Percentiles rank a stretch among this genome's conserved stretches.
These are phyloP conservation scores for Penicillium angulare DNA, from an alignment of 495 filamentous ascomycete genomes.

Conservation along the genomic window DNA sequence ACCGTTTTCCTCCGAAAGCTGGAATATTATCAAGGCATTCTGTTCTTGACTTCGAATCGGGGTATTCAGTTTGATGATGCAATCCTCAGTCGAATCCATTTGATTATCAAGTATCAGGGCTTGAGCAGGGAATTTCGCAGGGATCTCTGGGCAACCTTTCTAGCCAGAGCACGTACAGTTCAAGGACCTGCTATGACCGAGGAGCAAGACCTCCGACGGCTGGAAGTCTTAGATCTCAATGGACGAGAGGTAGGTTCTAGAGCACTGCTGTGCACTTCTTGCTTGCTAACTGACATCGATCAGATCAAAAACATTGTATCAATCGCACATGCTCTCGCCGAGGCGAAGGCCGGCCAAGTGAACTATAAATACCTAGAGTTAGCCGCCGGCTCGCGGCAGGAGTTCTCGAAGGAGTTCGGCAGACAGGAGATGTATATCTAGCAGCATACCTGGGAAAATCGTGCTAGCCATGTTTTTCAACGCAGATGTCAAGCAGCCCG, in stretches of 20 bases:
- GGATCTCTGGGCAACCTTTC: conserved; percentile 21
- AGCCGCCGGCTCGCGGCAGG: conserved; percentile 22
- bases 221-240: conserved; percentile 20
- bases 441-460: not conserved
- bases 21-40: conserved; percentile 51
- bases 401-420: conserved; percentile 19
- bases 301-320: conserved; percentile 26
- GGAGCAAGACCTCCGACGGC: conserved; percentile 11
- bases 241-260: conserved; percentile 23
- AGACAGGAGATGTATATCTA: conserved; percentile 16
- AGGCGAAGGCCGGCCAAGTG: conserved; percentile 7
- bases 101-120: conserved; percentile 40
- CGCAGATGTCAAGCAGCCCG: not conserved
- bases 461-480: too few species aligned
- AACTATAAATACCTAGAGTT: conserved; percentile 21
- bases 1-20: conserved; percentile 53
- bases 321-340: conserved; percentile 17
- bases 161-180: conserved; percentile 12
- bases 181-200: conserved; percentile 17
- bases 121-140: conserved; percentile 23
- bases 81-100: conserved; percentile 44
- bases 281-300: not conserved
- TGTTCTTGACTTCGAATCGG: conserved; percentile 35
- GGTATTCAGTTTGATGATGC: conserved; percentile 36
- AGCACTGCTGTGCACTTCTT: not conserved